These are phyloP conservation scores for Xerocomellus intermedius DNA, from an alignment of 768 basidiomycete genomes.

Conservation along the genomic window DNA sequence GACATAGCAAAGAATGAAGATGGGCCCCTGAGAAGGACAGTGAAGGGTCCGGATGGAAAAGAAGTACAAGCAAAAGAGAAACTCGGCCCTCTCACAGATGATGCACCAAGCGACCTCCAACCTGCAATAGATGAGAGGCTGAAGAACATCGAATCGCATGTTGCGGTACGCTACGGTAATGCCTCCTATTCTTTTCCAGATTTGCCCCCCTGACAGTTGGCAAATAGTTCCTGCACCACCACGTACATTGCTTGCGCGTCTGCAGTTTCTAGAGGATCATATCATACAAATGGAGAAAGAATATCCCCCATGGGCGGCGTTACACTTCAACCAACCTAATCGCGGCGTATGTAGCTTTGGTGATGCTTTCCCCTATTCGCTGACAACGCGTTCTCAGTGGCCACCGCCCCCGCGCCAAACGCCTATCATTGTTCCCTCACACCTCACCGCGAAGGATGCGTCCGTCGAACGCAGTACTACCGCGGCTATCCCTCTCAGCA, in stretches of 20 bases:
- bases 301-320: constrained; percentile 83
- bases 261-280: constrained; percentile 75
- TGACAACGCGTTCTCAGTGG: constrained; percentile 50
- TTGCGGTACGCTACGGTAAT: constrained; percentile 72
- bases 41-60: constrained; percentile 33
- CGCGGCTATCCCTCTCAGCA: constrained; percentile 8
- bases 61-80: constrained; percentile 10
- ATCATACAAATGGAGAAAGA: constrained; percentile 75
- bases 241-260: constrained; percentile 56
- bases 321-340: constrained; percentile 85
- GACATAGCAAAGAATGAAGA: constrained; percentile 85
- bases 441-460: constrained; percentile 43
- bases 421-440: constrained; percentile 75
- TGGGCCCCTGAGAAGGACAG: constrained; percentile 65
- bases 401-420: constrained; percentile 78
- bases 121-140: constrained; percentile 66
- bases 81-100: constrained; percentile 20
- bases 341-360: constrained; percentile 57
- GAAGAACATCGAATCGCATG: constrained; percentile 64
- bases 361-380: background rate
- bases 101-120: constrained; percentile 43
- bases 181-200: constrained; percentile 1
- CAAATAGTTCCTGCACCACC: constrained; percentile 68
- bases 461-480: constrained; percentile 13
- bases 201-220: constrained; percentile 3